Percentiles rank a stretch among this genome's conserved stretches.
phyloP scores from a whole-genome alignment of 257 asterid species.

The Sherardia arvensis region DNA sequence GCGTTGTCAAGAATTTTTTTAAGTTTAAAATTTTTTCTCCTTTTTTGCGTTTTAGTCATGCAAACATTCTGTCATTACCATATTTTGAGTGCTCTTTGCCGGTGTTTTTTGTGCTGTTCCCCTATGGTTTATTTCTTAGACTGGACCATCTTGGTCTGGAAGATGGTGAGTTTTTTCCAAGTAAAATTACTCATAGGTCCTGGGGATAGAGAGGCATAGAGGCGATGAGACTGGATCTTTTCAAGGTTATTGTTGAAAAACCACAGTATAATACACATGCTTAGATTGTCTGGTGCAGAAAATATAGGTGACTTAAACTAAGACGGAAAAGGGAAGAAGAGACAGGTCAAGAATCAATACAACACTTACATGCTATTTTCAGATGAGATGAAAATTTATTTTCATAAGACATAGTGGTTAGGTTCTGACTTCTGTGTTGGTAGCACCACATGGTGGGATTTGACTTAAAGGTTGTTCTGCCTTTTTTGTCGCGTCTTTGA shows the following conservation, averaged over 20 bases:
- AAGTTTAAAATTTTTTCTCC: slow-evolving; percentile 1
- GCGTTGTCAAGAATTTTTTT: background rate
- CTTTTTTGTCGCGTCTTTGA: background rate
- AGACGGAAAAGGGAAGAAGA: background rate
- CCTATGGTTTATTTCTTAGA: background rate
- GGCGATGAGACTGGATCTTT: background rate
- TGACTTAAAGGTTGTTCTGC: background rate
- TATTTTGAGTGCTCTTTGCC: background rate
- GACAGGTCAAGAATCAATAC: background rate
- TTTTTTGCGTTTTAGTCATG: background rate
- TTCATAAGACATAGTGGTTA: background rate
- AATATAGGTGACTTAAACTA: background rate
- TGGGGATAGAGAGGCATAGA: background rate
- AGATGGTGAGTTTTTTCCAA: background rate
- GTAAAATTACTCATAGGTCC: background rate
- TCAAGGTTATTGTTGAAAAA: background rate
- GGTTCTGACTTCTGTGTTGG: background rate
- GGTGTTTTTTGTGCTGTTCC: background rate
- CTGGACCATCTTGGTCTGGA: background rate
- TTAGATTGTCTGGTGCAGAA: background rate
- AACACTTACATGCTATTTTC: background rate
- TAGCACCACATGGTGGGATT: background rate
- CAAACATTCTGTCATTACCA: background rate
- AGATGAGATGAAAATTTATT: background rate
- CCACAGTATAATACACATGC: no score